Evolutionary conservation across 345 rosid species (phyloP), one percentile per base, ranked within the genome.

Genomic region (Citrus australasica): DNA sequence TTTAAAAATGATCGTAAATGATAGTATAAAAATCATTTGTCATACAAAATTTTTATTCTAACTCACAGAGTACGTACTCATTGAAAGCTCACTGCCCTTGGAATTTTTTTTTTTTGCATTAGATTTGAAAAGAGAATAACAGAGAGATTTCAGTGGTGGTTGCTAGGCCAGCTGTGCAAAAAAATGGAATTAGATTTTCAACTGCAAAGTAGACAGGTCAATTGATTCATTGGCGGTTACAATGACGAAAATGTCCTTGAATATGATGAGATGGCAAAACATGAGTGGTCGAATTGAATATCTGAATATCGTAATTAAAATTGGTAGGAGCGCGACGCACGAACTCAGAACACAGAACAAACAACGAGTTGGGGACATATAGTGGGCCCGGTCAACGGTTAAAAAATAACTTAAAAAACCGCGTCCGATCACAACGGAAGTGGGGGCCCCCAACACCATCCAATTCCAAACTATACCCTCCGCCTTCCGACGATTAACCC

Each of bases 361-460:
- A 38, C 38, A 35, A 3, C 1, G 27, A 16, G 51, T 28, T 63
- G 67, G 22, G 14, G 4, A 48, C 35, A 2, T 14, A 33, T 7
- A 7, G 69, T 75, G 79, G 79, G 51, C 22, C 74, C 40, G 10
- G 71, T 79, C 73, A 74, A 78, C 79, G 37, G 37, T 35, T 22
- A 51, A 32, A 67, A 65, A 53, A 71, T n/a, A 60, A 46, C 48
- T 46, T 10, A 7, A 59, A 83, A 80, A 83, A 79, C 83, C 83
- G 82, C 81, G 88, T 82, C 84, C 87, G 84, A 71, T 6, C 59
- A 62, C 78, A 80, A 6, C 81, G 89, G 85, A 76, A 78, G 80
- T 84, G 85, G 84, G 87, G 82, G 28, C 59, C 86, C 77, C 65
- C 79, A 46, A 42, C 78, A 22, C 86, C 85, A 72, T 79, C 64